These are phyloP conservation scores for Lachancea mirantina DNA, from an alignment of 805 yeast genomes.

Conservation along the genomic window DNA sequence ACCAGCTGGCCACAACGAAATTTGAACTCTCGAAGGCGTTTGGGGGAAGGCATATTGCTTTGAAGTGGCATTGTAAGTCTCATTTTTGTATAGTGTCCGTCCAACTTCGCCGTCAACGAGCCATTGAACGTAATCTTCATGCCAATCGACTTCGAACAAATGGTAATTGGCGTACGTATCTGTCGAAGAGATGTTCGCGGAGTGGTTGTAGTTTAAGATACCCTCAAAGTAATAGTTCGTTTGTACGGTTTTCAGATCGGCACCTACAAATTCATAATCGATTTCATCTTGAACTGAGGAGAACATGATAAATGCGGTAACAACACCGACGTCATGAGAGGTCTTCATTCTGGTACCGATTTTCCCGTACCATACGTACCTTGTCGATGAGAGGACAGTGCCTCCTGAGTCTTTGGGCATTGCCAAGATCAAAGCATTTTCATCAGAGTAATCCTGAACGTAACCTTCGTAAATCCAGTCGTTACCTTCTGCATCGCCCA, in stretches of 20 bases:
- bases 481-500: slow-evolving; percentile 62
- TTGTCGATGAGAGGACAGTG: slow-evolving; percentile 71
- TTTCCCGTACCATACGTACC: slow-evolving; percentile 84
- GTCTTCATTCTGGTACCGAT: slow-evolving; percentile 62
- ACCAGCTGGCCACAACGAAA: slow-evolving; percentile 79
- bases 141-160: slow-evolving; percentile 75
- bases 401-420: slow-evolving; percentile 76
- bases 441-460: slow-evolving; percentile 42
- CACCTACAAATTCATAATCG: slow-evolving; percentile 83
- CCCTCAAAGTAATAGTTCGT: slow-evolving; percentile 80
- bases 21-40: slow-evolving; percentile 66
- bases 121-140: slow-evolving; percentile 65
- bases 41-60: slow-evolving; percentile 56
- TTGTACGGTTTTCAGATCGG: slow-evolving; percentile 58
- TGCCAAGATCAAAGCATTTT: slow-evolving; percentile 52
- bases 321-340: slow-evolving; percentile 72
- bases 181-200: slow-evolving; percentile 32
- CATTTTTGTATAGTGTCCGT: slow-evolving; percentile 56
- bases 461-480: slow-evolving; percentile 67
- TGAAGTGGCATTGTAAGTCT: slow-evolving; percentile 57
- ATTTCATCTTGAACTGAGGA: slow-evolving; percentile 87
- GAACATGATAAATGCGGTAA: slow-evolving; percentile 72
- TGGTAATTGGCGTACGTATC: slow-evolving; percentile 66
- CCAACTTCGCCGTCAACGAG: slow-evolving; percentile 57
- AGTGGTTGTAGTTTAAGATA: slow-evolving; percentile 49